Conservation (phyloP, 2,329 filamentous ascomycete species). For the Trichophyton benhamiae region DNA sequence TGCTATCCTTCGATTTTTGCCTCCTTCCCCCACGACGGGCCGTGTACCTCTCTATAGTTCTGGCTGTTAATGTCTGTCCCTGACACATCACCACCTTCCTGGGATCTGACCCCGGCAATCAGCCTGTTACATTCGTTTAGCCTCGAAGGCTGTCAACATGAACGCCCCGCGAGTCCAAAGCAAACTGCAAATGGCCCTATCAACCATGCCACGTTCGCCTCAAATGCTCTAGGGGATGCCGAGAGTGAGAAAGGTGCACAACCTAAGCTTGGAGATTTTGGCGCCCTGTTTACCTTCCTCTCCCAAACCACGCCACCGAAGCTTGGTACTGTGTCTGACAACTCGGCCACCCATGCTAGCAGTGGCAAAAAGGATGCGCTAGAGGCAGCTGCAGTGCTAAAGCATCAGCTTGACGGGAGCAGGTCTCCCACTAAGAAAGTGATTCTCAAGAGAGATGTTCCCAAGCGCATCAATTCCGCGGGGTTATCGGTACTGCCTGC, state of each 20-base stretch:
- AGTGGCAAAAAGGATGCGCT: not conserved
- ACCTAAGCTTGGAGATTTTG: slow-evolving; percentile 34
- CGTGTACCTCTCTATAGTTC: not conserved
- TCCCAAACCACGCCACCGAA: slow-evolving; percentile 15
- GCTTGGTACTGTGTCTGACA: not conserved
- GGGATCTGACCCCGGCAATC: slow-evolving; percentile 37
- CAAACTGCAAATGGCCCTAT: not conserved
- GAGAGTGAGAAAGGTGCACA: slow-evolving; percentile 6
- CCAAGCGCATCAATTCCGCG: not conserved
- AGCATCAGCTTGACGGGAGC: not conserved
- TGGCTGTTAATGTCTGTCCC: slow-evolving; percentile 17
- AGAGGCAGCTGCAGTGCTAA: not conserved
- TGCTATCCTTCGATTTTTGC: not conserved
- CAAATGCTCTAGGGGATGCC: not conserved
- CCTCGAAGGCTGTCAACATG: not conserved
- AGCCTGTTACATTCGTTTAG: slow-evolving; percentile 28
- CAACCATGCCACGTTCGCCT: not conserved
- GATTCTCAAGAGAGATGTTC: not conserved
- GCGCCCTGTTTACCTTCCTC: slow-evolving; percentile 31
- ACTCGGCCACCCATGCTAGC: too few species aligned
- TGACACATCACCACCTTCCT: slow-evolving; percentile 21
- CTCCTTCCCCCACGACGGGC: not conserved
- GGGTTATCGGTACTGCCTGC: not conserved
- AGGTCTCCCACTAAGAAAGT: not conserved
- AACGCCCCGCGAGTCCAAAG: not conserved